Base-by-base conservation (phyloP, 2,329 filamentous ascomycete genomes). In the Aureobasidium vineae region DNA sequence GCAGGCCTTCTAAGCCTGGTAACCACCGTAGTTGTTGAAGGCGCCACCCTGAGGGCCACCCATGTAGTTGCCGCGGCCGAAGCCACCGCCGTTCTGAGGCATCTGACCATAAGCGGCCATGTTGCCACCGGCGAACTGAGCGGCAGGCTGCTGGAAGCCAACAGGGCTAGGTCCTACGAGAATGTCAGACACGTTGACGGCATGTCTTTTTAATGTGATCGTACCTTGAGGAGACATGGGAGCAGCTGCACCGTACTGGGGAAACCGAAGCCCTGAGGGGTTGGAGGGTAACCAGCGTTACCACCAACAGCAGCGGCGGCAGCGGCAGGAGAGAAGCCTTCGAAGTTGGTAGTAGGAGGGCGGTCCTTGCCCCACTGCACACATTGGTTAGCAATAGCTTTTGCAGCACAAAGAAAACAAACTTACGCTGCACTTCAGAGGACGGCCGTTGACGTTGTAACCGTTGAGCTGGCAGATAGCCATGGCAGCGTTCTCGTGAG, bases 391-490 rank as follows among this genome's bases (percentile, higher is more conserved):
- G 68, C 61, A 28, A 60, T 33, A 65, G 68, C 67, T 68, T 66
- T 68, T 68, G 52, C 64, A 52, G 67, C 67, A 66, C 15, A 6
- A 2, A 65, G 70, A 59, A 59, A 23, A 59, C 16, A 66, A 47
- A 89, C 94, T 82, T 90, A 98, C 94, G 79, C 94, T 98, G 85
- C 95, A 99, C 85, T 99, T 99, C 72, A 99, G 81, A 63, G 95
- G 95, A 71, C 95, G 89, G 63, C 95, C 95, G 74, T 99, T 97
- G 73, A 99, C 94, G 72, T 97, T 96, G 82, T 98, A 99, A 38
- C 94, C 94, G 73, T 94, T 98, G 75, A 99, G 85, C 77, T 98
- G 93, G 80, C 95, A 99, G 75, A 99, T 99, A 40, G 93, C 92
- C 90, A 97, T 97, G 65, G 95, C 93, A 3, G 95, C 95, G 75